These are phyloP conservation scores for Hypocrella siamensis DNA, from an alignment of 2,329 filamentous ascomycete species.

Conservation along the genomic window DNA sequence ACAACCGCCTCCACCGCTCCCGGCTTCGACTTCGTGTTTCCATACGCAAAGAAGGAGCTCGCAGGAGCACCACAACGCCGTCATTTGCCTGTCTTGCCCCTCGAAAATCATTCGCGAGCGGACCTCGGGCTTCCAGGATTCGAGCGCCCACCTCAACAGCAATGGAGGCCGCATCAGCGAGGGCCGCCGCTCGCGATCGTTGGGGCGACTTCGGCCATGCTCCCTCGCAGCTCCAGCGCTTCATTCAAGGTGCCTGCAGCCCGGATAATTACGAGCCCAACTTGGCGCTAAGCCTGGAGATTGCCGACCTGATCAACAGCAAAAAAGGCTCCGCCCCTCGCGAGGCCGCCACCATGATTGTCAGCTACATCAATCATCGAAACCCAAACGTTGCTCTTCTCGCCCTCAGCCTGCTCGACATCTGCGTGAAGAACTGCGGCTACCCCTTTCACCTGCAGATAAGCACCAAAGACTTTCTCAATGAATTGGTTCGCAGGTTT, in stretches of 20 bases:
- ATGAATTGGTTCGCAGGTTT: constrained; percentile 91
- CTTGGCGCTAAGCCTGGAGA: constrained; percentile 89
- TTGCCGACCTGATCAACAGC: constrained; percentile 87
- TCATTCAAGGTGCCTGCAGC: constrained; percentile 91
- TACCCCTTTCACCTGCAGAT: constrained; percentile 98
- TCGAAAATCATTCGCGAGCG: neutral
- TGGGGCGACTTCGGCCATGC: constrained; percentile 71
- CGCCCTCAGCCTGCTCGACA: constrained; percentile 84
- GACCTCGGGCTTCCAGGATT: neutral
- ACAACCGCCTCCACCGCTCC: neutral
- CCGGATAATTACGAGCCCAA: constrained; percentile 97
- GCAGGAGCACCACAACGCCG: too few species aligned
- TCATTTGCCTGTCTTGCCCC: too few species aligned
- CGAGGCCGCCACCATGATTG: constrained; percentile 85
- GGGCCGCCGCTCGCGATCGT: constrained; percentile 88
- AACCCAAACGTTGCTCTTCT: constrained; percentile 90
- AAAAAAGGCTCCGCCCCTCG: constrained; percentile 94
- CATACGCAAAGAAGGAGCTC: too few species aligned
- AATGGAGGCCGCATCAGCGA: constrained; percentile 91
- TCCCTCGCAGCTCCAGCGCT: constrained; percentile 80
- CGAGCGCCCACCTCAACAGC: constrained; percentile 9
- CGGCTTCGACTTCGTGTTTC: neutral
- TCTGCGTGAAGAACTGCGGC: constrained; percentile 98
- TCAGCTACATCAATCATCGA: constrained; percentile 89
- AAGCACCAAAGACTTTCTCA: constrained; percentile 96